Evolutionary conservation across 2,329 filamentous ascomycete genomes (phyloP).

Genomic region (Aspergillus fumigatus): DNA sequence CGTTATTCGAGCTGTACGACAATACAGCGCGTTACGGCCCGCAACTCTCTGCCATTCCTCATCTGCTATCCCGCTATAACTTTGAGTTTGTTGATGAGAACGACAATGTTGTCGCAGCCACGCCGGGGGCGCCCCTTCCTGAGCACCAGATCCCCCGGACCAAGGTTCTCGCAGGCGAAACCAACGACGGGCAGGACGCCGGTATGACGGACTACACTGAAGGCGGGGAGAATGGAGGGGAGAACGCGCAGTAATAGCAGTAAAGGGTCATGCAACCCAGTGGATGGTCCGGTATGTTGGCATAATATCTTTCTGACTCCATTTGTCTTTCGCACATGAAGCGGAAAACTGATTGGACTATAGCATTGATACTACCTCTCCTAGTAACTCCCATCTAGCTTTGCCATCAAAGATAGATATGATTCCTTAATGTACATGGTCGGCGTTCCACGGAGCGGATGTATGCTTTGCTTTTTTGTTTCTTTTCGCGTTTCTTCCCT

Average conservation of each 20-base stretch:
- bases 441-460: slow-evolving; percentile 11
- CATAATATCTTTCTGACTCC: not conserved
- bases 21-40: slow-evolving; percentile 93
- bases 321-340: not conserved
- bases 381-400: not conserved
- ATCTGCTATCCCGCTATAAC: slow-evolving; percentile 90
- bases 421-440: slow-evolving; percentile 5
- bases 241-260: slow-evolving; percentile 11
- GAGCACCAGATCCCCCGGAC: slow-evolving; percentile 57
- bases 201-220: slow-evolving; percentile 32
- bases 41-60: slow-evolving; percentile 92
- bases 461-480: not conserved
- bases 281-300: not conserved
- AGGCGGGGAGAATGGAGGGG: slow-evolving; percentile 21
- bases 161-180: slow-evolving; percentile 58
- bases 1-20: slow-evolving; percentile 96
- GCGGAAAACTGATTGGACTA: not conserved
- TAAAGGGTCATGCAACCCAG: not conserved
- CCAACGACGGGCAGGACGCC: slow-evolving; percentile 27
- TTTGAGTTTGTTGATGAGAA: slow-evolving; percentile 97
- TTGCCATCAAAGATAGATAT: not conserved
- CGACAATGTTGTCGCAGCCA: slow-evolving; percentile 78
- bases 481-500: not conserved
- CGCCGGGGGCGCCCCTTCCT: slow-evolving; percentile 65
- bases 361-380: not conserved